Evolutionary conservation across 805 yeast genomes (phyloP), one percentile per base, ranked within the genome.

Genomic region (Torulaspora franciscae): DNA sequence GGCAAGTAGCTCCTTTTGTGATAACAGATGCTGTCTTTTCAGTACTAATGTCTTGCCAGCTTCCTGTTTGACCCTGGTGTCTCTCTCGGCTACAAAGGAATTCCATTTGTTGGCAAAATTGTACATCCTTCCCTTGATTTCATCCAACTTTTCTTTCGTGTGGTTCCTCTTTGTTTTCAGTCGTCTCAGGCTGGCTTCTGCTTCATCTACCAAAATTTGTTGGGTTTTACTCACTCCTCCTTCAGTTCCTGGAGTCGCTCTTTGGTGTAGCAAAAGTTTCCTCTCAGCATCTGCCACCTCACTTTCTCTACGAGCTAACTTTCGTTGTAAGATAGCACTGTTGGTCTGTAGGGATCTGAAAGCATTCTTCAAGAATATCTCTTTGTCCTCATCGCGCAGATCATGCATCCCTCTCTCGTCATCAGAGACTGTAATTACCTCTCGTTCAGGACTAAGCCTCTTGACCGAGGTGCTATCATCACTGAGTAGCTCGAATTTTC

Each of bases 301-400:
- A 17, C 48, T 40, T 29, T 61, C 62, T 35, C 67, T 52, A 33
- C 50, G 58, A 4, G 24, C 43, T 15, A 59, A 39, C 40, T 60
- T 61, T 32, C 49, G 51, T 13, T 49, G 48, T 26, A 62, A 29
- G 6, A 62, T 56, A n/a, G 45, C 41, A 34, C 43, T 47, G 15
- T 49, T 50, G 5, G 56, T 50, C 33, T 53, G 48, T 23, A 53
- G 41, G 3, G 54, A 41, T 19, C 51, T 42, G 23, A 51, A 28
- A 11, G 50, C 38, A 23, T 43, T 42, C 32, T 43, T 43, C 11
- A 58, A 25, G 17, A 39, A 43, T 10, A 32, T 15, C 35, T 57
- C 60, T 28, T 48, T 39, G 19, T 30, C 32, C 19, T 32, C 28
- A 7, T 27, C 27, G 26, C 24, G 26, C 15, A 29, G 44, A 3